Evolutionary conservation across 2,329 filamentous ascomycete species (phyloP), one percentile per base, ranked within the genome.

Genomic region (Alternaria metachromatica): DNA sequence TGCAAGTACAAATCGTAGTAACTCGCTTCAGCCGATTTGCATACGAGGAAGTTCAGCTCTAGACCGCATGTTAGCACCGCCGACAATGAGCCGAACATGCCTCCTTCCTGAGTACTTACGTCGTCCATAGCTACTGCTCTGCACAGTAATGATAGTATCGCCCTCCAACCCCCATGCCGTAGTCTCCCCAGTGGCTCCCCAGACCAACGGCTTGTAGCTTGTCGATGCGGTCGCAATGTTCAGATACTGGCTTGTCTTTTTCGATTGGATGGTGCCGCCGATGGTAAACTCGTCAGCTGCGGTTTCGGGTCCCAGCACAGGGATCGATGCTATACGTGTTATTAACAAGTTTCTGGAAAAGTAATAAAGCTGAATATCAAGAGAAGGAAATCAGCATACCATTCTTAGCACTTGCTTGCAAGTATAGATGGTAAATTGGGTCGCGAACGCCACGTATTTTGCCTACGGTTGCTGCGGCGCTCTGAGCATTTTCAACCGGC

Each of bases 1-100:
- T 87, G 85, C 49, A 87, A 74, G 66, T 83, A 87, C 13, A 87
- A 68, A 74, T 85, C 83, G 75, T 84, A 87, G 54, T 84, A 86
- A 6, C 75, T 72, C 2, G 72, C 77, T 12, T 78, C 78, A 12
- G 45, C 53, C 12, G 83, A 73, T 63, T 81, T 76, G 69, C 85
- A 87, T 11, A 80, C 84, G 3, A 87, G 74, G 72, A 86, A 87
- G 67, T 87, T 87, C 55, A 87, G 78, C 72, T 87, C 74, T 76
- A 20, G 3, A 3, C 5, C 5, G 37, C 20, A 6, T 3, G 13
- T 58, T 43, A 58, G 55, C 28, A 46, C 9, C 9, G 18, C 15
- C 20, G 13, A 53, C 20, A 13, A 33, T 23, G 10, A 53, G 15
- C 9, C 30, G 49, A 9, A 15, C 28, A 33, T 21, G 13, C 18